Evolutionary conservation across 257 asterid genomes (phyloP), one percentile per base, ranked within the genome.

Genomic region (Salvia miltiorrhiza): DNA sequence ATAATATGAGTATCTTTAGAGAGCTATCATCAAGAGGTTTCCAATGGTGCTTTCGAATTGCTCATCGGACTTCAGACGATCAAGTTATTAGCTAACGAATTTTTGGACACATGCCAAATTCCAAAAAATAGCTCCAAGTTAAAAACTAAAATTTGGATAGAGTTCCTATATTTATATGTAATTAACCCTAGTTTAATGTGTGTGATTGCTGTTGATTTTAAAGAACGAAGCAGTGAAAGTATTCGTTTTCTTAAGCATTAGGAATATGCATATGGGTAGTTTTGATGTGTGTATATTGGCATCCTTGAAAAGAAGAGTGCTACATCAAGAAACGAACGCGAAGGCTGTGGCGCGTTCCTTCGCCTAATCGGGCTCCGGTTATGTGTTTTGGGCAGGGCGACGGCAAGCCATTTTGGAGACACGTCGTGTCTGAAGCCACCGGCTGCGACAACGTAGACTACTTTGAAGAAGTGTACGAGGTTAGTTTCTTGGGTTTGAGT

Each of bases 381-480:
- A n/a, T 21, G 16, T 28, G 30, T 35, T 76, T 58, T 65, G 72
- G 74, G 56, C 77, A 90, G 99, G 96, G 92, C 71, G 99, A 93
- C 74, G 99, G 96, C 16, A 88, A 74, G 78, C 96, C 97, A 41
- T 93, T 93, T 70, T 93, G 97, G 99, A 93, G 81, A 79, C 87
- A 85, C 41, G 90, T 89, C 21, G 97, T 93, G 67, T 80, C 87
- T 54, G 96, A 90, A 86, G 97, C 97, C 81, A 94, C 99, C 19
- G 93, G 96, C 23, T 86, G 91, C 44, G 74, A 83, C 20, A 69
- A 80, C 43, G 50, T 71, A 43, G 64, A 77, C 67, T 90, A 90
- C 81, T 90, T 94, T 57, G 96, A 90, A 79, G 97, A 93, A 83
- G 90, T 93, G 26, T 93, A 90, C 60, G 87, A 86, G 95, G 99